Percentiles rank a stretch among this genome's conserved stretches.
Evolutionary conservation across 2,329 filamentous ascomycete species (phyloP).

Genomic region (Talaromyces verruculosus): DNA sequence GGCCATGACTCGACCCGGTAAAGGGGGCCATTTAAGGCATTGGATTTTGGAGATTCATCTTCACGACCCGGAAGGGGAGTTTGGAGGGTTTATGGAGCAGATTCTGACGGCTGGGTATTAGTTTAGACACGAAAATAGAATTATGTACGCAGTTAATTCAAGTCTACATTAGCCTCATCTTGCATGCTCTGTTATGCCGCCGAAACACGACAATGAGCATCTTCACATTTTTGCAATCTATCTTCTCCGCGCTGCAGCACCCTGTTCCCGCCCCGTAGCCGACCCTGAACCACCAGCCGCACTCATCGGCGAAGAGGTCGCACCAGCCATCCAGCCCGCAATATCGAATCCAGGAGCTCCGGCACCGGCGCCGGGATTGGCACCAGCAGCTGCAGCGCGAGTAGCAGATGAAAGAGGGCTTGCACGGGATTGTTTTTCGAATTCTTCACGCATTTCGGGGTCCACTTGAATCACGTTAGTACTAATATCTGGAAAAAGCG

Average conservation of each 20-base stretch:
- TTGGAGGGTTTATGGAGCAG: constrained; percentile 48
- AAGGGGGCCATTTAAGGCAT: constrained; percentile 47
- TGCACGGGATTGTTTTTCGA: constrained; percentile 82
- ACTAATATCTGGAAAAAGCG: constrained; percentile 18
- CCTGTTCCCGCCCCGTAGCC: constrained; percentile 31
- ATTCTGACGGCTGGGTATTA: constrained; percentile 27
- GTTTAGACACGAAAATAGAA: neutral
- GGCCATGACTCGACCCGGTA: constrained; percentile 42
- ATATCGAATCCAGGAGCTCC: constrained; percentile 59
- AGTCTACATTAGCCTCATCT: neutral
- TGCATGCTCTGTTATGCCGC: neutral
- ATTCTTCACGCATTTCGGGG: constrained; percentile 89
- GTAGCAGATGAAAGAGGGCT: constrained; percentile 64
- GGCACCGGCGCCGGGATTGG: constrained; percentile 46
- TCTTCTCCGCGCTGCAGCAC: constrained; percentile 33
- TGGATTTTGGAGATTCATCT: constrained; percentile 56
- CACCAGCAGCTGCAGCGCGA: constrained; percentile 57
- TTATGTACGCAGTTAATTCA: neutral
- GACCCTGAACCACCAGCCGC: constrained; percentile 25
- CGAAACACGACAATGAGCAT: neutral
- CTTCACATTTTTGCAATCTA: constrained; percentile 20
- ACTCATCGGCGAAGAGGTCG: constrained; percentile 32
- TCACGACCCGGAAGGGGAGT: constrained; percentile 39
- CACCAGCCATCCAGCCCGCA: constrained; percentile 66
- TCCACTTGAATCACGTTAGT: constrained; percentile 66